phyloP scores from a whole-genome alignment of 2,329 filamentous ascomycete genomes.

The Clonostachys sp. region DNA sequence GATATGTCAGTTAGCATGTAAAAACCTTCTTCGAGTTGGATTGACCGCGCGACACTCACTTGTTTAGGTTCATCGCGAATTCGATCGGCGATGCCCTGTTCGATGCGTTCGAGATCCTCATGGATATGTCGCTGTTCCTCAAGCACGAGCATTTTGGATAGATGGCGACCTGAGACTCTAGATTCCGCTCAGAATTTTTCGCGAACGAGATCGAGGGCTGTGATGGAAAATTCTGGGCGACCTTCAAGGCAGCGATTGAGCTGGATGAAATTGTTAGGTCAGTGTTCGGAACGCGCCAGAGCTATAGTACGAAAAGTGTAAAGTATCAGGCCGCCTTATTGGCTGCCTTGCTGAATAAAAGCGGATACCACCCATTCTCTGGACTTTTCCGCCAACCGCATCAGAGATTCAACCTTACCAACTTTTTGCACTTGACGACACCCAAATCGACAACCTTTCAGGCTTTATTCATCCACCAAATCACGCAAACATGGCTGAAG shows the following conservation, averaged over 20 bases:
- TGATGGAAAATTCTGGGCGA: neutral
- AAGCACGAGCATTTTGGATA: slow-evolving; percentile 67
- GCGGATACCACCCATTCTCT: no score
- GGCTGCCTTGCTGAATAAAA: no score
- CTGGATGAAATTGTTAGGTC: no score
- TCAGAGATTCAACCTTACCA: no score
- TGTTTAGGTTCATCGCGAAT: slow-evolving; percentile 84
- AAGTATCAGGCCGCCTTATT: no score
- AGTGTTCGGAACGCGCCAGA: no score
- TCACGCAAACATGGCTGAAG: slow-evolving; percentile 73
- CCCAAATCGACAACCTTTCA: no score
- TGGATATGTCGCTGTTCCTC: slow-evolving; percentile 94
- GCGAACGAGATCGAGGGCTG: neutral
- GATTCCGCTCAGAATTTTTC: no score
- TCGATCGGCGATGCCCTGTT: slow-evolving; percentile 89
- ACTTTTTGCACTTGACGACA: no score
- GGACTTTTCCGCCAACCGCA: no score
- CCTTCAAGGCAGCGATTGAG: neutral
- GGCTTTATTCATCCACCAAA: neutral
- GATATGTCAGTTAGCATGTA: slow-evolving; percentile 10
- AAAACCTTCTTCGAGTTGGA: slow-evolving; percentile 7
- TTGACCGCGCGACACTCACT: slow-evolving; percentile 42
- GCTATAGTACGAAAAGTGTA: no score
- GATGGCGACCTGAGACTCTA: neutral
- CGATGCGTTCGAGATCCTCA: slow-evolving; percentile 93